phyloP scores from a whole-genome alignment of 78 protist genomes.

The Neovahlkampfia damariscottae region DNA sequence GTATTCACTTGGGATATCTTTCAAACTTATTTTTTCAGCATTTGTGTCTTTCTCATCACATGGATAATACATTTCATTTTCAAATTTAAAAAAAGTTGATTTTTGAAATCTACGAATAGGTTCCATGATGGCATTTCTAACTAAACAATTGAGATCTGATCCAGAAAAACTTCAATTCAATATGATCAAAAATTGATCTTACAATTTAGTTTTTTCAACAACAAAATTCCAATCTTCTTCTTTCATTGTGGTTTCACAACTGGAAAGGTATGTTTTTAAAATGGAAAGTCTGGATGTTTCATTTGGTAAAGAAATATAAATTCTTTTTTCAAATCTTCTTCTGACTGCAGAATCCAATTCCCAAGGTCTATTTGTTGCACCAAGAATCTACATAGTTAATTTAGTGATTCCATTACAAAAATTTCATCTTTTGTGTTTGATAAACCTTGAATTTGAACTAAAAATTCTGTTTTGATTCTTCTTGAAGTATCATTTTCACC shows the following conservation, averaged over 20 bases:
- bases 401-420: too few relatives aligned
- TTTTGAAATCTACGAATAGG: background rate
- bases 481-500: conserved; percentile 58
- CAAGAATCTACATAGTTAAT: conserved; percentile 28
- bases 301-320: conserved; percentile 17
- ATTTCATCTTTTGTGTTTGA: conserved; percentile 7
- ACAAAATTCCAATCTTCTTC: background rate
- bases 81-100: background rate
- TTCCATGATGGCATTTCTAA: background rate
- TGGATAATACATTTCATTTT: too few relatives aligned
- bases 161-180: too few relatives aligned
- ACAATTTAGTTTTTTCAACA: background rate
- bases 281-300: background rate
- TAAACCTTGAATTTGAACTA: conserved; percentile 70
- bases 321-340: conserved; percentile 34
- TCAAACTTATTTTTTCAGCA: too few relatives aligned
- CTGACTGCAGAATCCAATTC: conserved; percentile 50
- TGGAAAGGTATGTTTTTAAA: background rate
- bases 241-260: background rate
- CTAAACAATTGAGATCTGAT: background rate
- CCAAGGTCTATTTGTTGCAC: conserved; percentile 70
- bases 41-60: too few relatives aligned
- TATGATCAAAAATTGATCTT: too few relatives aligned
- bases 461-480: conserved; percentile 78
- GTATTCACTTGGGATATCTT: too few relatives aligned